These are phyloP conservation scores for Rubia balearica DNA, from an alignment of 305 asterid species.

Conservation along the genomic window DNA sequence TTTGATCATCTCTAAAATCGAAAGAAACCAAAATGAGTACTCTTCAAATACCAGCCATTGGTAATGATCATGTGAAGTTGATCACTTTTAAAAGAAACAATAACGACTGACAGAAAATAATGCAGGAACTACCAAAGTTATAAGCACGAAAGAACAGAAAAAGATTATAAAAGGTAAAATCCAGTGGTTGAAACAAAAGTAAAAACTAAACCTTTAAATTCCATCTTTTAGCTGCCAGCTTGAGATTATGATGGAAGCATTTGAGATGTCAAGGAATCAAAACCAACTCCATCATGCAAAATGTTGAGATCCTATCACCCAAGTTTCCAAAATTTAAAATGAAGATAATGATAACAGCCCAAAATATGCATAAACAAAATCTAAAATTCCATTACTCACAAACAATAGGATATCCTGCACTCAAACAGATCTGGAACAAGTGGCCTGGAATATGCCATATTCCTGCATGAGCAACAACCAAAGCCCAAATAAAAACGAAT, in stretches of 20 bases:
- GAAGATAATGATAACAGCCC: not conserved
- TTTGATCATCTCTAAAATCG: not conserved
- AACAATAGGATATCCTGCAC: not conserved
- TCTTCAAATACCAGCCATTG: not conserved
- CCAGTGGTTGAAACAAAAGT: not conserved
- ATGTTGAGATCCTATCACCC: not conserved
- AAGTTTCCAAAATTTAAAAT: not conserved
- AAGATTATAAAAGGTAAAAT: not conserved
- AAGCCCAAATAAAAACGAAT: not conserved
- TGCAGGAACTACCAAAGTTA: not conserved
- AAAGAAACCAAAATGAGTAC: not conserved
- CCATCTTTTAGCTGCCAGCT: constrained; percentile 4
- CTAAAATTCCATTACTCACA: not conserved
- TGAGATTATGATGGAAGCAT: not conserved
- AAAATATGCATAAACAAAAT: not conserved
- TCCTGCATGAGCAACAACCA: not conserved
- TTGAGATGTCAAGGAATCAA: not conserved
- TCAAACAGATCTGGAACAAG: not conserved
- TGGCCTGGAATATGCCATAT: not conserved
- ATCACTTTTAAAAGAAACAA: not conserved
- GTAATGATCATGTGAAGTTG: not conserved
- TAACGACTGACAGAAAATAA: not conserved
- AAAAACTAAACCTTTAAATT: not conserved
- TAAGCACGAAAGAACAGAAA: not conserved
- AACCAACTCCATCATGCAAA: not conserved